A percentile compares a stretch with the other conserved stretches of the same genome.
phyloP scores from a whole-genome alignment of 2,329 filamentous ascomycete genomes.

The Cryphonectria radicalis region DNA sequence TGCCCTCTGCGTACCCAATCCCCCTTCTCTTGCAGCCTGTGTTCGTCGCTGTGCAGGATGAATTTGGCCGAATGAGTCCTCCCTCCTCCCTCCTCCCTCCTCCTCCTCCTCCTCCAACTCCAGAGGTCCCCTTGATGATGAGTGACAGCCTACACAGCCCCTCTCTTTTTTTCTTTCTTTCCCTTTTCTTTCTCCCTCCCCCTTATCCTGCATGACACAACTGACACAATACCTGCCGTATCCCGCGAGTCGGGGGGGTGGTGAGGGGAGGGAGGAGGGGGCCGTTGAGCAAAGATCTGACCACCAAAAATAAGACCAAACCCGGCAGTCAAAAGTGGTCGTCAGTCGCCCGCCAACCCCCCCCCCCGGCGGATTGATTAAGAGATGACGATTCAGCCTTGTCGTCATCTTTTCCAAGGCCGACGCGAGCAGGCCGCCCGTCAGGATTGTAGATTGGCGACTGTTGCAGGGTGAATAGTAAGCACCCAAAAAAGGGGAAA shows the following conservation, averaged over 20 bases:
- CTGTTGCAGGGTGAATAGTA: not conserved
- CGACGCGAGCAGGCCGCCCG: not conserved
- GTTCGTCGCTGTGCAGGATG: not conserved
- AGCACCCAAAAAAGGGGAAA: not conserved
- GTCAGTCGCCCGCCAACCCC: not conserved
- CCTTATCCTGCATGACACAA: not conserved
- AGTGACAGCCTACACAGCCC: not conserved
- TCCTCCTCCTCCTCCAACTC: too few relatives aligned
- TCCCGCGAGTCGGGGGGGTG: not conserved
- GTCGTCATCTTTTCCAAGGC: not conserved
- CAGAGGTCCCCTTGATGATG: not conserved
- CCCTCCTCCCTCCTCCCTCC: too few relatives aligned
- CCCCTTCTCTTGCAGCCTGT: not conserved
- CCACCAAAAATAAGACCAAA: not conserved
- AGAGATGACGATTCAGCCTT: constrained; percentile 2
- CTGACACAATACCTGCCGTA: not conserved
- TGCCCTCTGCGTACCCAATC: not conserved
- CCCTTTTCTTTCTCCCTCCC: not conserved
- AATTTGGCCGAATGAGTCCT: not conserved
- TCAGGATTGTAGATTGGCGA: not conserved
- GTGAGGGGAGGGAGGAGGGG: not conserved
- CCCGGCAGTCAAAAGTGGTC: not conserved
- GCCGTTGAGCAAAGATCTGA: not conserved
- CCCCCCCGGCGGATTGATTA: not conserved
- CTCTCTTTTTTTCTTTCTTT: too few relatives aligned